Base-by-base conservation (phyloP, 1,284 basidiomycete genomes). In the Heliocybe sulcata region DNA sequence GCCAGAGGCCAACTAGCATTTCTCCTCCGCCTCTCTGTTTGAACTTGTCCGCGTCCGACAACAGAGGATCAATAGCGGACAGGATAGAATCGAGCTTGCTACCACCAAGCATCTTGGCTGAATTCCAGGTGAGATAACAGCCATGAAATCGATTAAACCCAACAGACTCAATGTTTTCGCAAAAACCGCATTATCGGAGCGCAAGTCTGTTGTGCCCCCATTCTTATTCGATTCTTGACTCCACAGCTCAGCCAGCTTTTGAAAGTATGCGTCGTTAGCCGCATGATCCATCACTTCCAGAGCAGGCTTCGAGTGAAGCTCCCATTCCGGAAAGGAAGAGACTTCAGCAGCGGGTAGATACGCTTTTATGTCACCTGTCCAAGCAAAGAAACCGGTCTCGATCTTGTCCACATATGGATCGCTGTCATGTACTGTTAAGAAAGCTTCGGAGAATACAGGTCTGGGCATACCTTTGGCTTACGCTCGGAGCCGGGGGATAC, bases 11-110 rank as follows among this genome's bases (percentile, higher is more conserved):
- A 48, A 83, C 80, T 35, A 98, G 67, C 29, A 97, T 73, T 74
- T 99, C 96, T 52, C 89, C 92, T 6, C 89, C 88, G 22, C 93
- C 93, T 29, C 95, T 82, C 65, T 96, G 94, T 70, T 93, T 92
- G 75, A 93, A 96, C 56, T 93, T 90, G 66, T 98, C 92, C 35
- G 79, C 64, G 57, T 87, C 87, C 31, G 74, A 75, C 50, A 91
- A 69, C 45, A 90, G 65, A 8, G 80, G 74, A 49, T 92, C 87
- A 31, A 85, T 70, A 12, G 74, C 67, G 14, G 71, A 66, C 50
- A 90, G 69, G 12, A 91, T 68, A 20, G 70, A 68, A 38, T 81
- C 74, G 25, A 92, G 66, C 4, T 76, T 70, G 29, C 75, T 72
- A 56, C 77, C 74, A 54, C 83, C 83, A 56, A 82, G 86, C 66